Evolutionary conservation across 768 basidiomycete species (phyloP), one percentile per base, ranked within the genome.

Genomic region (Gymnopilus junonius): DNA sequence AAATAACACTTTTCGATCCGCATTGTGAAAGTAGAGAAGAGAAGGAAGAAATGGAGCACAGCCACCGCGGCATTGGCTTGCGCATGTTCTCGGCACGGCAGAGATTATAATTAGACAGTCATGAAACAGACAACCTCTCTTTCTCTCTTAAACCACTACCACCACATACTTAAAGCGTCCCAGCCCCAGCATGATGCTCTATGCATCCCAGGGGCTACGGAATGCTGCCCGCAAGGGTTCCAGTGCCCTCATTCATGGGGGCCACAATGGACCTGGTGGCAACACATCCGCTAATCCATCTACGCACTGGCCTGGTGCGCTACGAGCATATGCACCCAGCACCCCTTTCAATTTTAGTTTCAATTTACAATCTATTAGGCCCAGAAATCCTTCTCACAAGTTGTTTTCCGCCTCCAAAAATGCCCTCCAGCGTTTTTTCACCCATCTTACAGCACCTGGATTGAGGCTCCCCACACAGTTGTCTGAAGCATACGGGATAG

Each of bases 1-100:
- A 99, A 99, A 75, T 97, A 98, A 75, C 97, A 99, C 82, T 96
- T 96, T 81, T 97, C 97, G 66, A 98, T 91, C 71, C 95, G 87
- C 95, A 97, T 96, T 69, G 72, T 64, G 53, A n/a, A 27, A 37
- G 42, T 27, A n/a, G 56, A 55, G 31, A 8, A 23, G 54, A 12
- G 12, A 39, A 39, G 23, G 6, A 37, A 46, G 27, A 31, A 17
- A 53, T 17, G 20, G 6, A 29, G 62, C 60, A 64, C 61, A 67
- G 66, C 66, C 66, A 67, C 66, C 11, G 17, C 64, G 53, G 63
- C 61, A 46, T 25, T 21, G 21, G 25, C 8, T 48, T 65, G 63
- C 67, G 63, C 58, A 65, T 23, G 25, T 35, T 34, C 25, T 61
- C 63, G 66, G 62, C 62, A n/a, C 42, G 21, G 42, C 27, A 42